Percentiles rank a stretch among this genome's conserved stretches.
phyloP scores from a whole-genome alignment of 1,284 basidiomycete species.

The Calocybe gambosa region DNA sequence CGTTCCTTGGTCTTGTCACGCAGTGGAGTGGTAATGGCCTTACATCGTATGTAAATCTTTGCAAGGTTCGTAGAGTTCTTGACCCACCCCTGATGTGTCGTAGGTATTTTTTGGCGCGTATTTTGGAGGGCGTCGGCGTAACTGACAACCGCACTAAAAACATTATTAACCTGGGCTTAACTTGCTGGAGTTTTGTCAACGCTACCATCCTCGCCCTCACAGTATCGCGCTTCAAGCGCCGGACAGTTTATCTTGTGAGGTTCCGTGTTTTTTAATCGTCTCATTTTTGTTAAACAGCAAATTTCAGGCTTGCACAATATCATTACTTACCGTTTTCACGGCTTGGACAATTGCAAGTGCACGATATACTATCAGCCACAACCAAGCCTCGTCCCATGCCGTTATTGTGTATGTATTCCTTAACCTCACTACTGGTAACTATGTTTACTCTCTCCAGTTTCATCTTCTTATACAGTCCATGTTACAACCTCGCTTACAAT shows the following conservation, averaged over 20 bases:
- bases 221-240: conserved; percentile 41
- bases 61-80: too few relatives aligned
- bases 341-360: conserved; percentile 50
- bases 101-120: conserved; percentile 43
- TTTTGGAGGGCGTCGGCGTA: conserved; percentile 42
- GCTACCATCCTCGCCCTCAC: conserved; percentile 44
- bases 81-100: background rate
- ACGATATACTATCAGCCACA: conserved; percentile 35
- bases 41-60: conserved; percentile 33
- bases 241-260: conserved; percentile 43
- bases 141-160: conserved; percentile 43
- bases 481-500: conserved; percentile 44
- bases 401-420: conserved; percentile 37
- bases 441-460: conserved; percentile 28
- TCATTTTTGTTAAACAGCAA: background rate
- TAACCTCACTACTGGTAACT: background rate
- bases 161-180: conserved; percentile 47
- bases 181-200: conserved; percentile 50
- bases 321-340: conserved; percentile 44
- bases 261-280: background rate
- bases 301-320: conserved; percentile 37
- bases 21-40: conserved; percentile 54
- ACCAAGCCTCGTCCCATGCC: conserved; percentile 39
- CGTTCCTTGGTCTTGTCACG: conserved; percentile 41
- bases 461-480: conserved; percentile 48